Evolutionary conservation across 1,139 yeast species (phyloP).

Genomic region (Yamadazyma atlantica): DNA sequence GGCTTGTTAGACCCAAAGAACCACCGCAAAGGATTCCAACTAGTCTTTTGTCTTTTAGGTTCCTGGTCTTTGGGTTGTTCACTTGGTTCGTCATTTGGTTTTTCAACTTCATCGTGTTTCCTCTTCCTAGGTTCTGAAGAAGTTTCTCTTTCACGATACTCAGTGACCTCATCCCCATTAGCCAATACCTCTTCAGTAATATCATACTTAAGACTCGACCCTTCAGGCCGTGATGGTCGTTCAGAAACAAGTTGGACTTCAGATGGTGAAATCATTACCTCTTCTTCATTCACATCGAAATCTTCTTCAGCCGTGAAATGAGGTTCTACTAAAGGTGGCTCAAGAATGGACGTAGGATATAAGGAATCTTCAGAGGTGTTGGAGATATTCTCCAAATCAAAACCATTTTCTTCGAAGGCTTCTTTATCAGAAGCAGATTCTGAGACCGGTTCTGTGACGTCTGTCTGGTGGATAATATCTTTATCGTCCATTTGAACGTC

Average conservation of each 20-base stretch:
- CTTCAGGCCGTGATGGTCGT: constrained; percentile 2
- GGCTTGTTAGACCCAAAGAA: too few species aligned
- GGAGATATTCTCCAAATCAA: neutral
- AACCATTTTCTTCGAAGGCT: constrained; percentile 1
- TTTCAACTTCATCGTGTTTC: neutral
- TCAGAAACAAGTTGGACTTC: constrained; percentile 7
- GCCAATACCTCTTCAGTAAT: constrained; percentile 11
- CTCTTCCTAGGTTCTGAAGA: neutral
- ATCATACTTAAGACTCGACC: constrained; percentile 5
- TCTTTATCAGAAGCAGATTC: too few species aligned
- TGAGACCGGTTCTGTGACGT: constrained; percentile 10
- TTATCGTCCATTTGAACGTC: constrained; percentile 6
- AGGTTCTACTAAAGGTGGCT: constrained; percentile 9
- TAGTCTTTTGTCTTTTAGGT: neutral
- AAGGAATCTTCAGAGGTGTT: constrained; percentile 4
- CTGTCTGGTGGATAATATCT: constrained; percentile 10
- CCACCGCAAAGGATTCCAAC: neutral
- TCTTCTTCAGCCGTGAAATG: constrained; percentile 8
- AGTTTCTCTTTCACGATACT: constrained; percentile 2
- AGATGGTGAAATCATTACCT: constrained; percentile 8
- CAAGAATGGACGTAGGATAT: constrained; percentile 9
- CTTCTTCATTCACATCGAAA: constrained; percentile 8
- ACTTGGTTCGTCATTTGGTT: too few species aligned
- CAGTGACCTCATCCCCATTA: constrained; percentile 8
- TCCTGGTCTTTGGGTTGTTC: neutral